These are phyloP conservation scores for Insectozyma bohioensis DNA, from an alignment of 1,139 yeast species.

Conservation along the genomic window DNA sequence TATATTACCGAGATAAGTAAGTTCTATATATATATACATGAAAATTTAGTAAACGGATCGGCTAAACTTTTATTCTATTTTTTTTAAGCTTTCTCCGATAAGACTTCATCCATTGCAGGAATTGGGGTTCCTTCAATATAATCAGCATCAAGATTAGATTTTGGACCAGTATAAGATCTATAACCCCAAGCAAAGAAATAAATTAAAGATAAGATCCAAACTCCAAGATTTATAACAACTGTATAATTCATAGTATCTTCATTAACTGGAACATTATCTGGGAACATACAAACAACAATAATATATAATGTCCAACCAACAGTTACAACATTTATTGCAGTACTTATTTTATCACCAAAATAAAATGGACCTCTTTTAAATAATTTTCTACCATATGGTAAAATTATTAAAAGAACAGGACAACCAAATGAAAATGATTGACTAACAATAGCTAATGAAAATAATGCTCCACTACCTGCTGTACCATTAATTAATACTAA, in stretches of 20 bases:
- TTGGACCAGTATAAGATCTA: constrained; percentile 34
- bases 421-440: constrained; percentile 31
- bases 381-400: constrained; percentile 41
- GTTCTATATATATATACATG: too few relatives aligned
- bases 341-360: constrained; percentile 51
- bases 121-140: background rate
- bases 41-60: too few relatives aligned
- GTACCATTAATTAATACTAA: constrained; percentile 48
- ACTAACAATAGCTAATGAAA: constrained; percentile 49
- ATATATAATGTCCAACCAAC: constrained; percentile 29
- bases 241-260: constrained; percentile 38
- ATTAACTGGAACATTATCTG: constrained; percentile 27
- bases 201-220: constrained; percentile 29
- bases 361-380: constrained; percentile 67
- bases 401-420: constrained; percentile 37
- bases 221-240: constrained; percentile 34
- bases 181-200: constrained; percentile 32
- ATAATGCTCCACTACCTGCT: constrained; percentile 49
- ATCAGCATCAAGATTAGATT: constrained; percentile 26
- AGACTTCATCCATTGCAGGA: constrained; percentile 1
- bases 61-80: too few relatives aligned
- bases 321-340: constrained; percentile 25
- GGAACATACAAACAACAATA: constrained; percentile 42
- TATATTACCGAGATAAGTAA: too few relatives aligned
- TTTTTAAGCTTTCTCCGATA: constrained; percentile 2